Percentiles rank a stretch among this genome's conserved stretches.
phyloP scores from a whole-genome alignment of 2,329 filamentous ascomycete species.

The Nemania sp. region DNA sequence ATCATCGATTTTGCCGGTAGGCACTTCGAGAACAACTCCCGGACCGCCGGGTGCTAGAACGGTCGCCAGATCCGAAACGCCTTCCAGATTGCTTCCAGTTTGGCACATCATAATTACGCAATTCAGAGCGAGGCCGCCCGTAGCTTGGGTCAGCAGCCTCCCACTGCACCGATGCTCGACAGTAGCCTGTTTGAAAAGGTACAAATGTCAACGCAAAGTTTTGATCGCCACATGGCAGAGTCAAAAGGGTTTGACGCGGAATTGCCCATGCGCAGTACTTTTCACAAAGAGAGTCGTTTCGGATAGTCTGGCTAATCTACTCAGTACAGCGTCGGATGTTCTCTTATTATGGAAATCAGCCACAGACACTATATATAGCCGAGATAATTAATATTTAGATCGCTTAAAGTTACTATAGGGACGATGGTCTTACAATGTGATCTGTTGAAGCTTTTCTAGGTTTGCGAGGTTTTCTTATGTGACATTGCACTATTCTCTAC shows the following conservation, averaged over 20 bases:
- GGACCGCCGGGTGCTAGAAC: conserved; percentile 40
- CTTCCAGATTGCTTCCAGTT: conserved; percentile 42
- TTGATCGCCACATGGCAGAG: conserved; percentile 48
- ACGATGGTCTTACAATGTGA: not conserved
- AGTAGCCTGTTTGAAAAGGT: conserved; percentile 46
- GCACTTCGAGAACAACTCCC: conserved; percentile 40
- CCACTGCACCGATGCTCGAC: conserved; percentile 44
- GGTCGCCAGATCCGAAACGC: conserved; percentile 42
- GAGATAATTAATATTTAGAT: too few species aligned
- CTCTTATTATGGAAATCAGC: too few species aligned
- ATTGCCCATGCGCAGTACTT: conserved; percentile 41
- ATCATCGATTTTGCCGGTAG: conserved; percentile 43
- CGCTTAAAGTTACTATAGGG: not conserved
- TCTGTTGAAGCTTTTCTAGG: too few species aligned
- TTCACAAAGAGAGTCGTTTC: conserved; percentile 30
- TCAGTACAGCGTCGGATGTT: not conserved
- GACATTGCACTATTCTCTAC: not conserved
- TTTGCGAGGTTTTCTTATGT: not conserved
- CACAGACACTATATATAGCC: too few species aligned
- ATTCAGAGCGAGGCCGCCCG: conserved; percentile 37
- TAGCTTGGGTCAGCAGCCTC: conserved; percentile 39
- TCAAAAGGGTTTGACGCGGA: conserved; percentile 42
- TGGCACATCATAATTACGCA: conserved; percentile 45
- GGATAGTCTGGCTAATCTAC: conserved; percentile 18
- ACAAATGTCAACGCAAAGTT: conserved; percentile 48